Percentiles rank a stretch among this genome's conserved stretches.
Conservation (phyloP, 2,329 filamentous ascomycete species). For the Torrubiella hemipterigena region DNA sequence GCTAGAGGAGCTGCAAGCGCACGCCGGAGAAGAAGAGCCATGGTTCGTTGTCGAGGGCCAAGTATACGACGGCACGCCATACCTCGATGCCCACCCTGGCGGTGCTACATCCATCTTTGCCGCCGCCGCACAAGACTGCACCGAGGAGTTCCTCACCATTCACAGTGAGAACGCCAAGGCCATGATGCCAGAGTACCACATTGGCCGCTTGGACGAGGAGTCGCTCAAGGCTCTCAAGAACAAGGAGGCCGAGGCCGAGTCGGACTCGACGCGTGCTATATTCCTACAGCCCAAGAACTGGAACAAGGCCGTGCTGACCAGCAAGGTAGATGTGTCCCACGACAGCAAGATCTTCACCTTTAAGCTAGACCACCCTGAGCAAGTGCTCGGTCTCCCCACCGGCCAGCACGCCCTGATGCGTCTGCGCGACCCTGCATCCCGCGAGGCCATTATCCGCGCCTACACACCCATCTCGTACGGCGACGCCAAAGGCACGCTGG, state of each 20-base stretch:
- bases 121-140: conserved; percentile 69
- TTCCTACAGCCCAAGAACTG: conserved; percentile 66
- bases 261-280: conserved; percentile 33
- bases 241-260: conserved; percentile 17
- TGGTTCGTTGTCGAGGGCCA: conserved; percentile 88
- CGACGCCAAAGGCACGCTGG: conserved; percentile 47
- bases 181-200: conserved; percentile 80
- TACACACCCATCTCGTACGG: conserved; percentile 74
- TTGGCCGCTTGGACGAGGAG: conserved; percentile 60
- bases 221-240: conserved; percentile 39
- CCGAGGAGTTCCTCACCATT: conserved; percentile 85
- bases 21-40: conserved; percentile 52
- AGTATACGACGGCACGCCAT: conserved; percentile 76
- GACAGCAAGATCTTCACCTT: conserved; percentile 79
- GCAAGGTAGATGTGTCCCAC: conserved; percentile 57
- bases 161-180: conserved; percentile 85
- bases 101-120: conserved; percentile 75
- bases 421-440: conserved; percentile 57
- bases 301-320: conserved; percentile 59
- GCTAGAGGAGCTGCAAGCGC: conserved; percentile 58
- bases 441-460: conserved; percentile 66
- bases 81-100: conserved; percentile 73
- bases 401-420: conserved; percentile 84
- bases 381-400: conserved; percentile 64
- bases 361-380: conserved; percentile 57